Evolutionary conservation across 2,329 filamentous ascomycete genomes (phyloP), one percentile per base, ranked within the genome.

Genomic region (Zymoseptoria crescenta): DNA sequence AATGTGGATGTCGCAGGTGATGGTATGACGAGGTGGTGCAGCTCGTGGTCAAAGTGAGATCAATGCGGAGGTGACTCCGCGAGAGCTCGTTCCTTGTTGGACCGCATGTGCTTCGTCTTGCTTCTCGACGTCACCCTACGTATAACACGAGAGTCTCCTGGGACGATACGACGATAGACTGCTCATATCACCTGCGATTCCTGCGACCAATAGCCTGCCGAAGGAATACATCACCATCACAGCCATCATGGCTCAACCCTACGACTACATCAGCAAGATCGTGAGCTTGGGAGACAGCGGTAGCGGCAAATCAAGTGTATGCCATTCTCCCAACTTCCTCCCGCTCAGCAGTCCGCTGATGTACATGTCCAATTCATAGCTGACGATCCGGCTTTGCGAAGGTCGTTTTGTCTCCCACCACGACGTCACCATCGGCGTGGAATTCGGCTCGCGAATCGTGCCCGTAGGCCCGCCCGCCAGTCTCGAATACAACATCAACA

Each of bases 221-320:
- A 10, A 41, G 4, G 35, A 41, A 41, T 16, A 16, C 35, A 5
- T 6, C 13, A 41, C 9, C 35, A 16, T 16, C 35, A 41, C 35
- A 10, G 35, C 35, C 35, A 41, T 41, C 35, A 56, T 56, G 77
- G 70, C 80, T 64, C 83, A 86, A 70, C 87, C 91, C 75, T 97
- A 93, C 93, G 91, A 97, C 79, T 97, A 95, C 80, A 99, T 97
- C 73, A 92, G 93, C 75, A 99, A 99, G 78, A 89, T 99, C 69
- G 93, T 97, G 72, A 96, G 91, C 79, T 91, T 99, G 71, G 94
- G 94, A 74, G 94, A 97, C 79, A 94, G 89, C 52, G 94, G 92
- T 73, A 96, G 91, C 73, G 94, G 94, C 71, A 99, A 99, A 81
- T 96, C 91, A 59, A 85, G 82, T 73, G 82, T 84, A 75, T 65